Evolutionary conservation across 2,329 filamentous ascomycete species (phyloP).

Genomic region (Stagonosporopsis chrysanthemi): DNA sequence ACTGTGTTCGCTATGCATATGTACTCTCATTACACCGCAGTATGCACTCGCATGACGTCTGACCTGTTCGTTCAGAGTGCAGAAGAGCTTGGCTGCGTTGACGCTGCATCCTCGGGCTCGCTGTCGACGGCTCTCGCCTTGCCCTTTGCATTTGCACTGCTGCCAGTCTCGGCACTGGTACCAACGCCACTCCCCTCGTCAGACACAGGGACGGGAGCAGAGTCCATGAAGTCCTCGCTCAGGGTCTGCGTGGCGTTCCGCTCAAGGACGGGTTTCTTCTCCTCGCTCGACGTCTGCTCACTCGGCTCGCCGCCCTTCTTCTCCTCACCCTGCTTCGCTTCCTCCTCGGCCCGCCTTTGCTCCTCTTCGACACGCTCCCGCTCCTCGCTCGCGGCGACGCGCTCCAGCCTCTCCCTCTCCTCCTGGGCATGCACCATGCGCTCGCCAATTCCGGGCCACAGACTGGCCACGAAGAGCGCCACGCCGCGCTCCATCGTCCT

Average conservation of each 20-base stretch:
- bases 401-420: slow-evolving; percentile 51
- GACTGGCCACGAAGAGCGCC: slow-evolving; percentile 68
- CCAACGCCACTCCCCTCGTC: slow-evolving; percentile 20
- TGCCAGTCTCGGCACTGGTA: not conserved
- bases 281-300: not conserved
- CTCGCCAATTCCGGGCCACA: slow-evolving; percentile 69
- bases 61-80: no score
- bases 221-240: slow-evolving; percentile 11
- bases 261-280: slow-evolving; percentile 17
- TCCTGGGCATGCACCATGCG: slow-evolving; percentile 65
- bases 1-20: not conserved
- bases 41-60: no score
- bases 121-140: slow-evolving; percentile 22
- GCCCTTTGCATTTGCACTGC: slow-evolving; percentile 28
- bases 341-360: slow-evolving; percentile 17
- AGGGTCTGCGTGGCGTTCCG: slow-evolving; percentile 16
- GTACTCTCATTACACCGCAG: no score
- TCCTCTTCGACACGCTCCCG: slow-evolving; percentile 29
- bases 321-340: slow-evolving; percentile 17
- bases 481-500: slow-evolving; percentile 62
- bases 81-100: no score
- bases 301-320: not conserved
- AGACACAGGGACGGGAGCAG: not conserved
- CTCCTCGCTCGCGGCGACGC: slow-evolving; percentile 41
- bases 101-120: no score